These are phyloP conservation scores for Rosa hybrid DNA, from an alignment of 331 rosid genomes.

Conservation along the genomic window DNA sequence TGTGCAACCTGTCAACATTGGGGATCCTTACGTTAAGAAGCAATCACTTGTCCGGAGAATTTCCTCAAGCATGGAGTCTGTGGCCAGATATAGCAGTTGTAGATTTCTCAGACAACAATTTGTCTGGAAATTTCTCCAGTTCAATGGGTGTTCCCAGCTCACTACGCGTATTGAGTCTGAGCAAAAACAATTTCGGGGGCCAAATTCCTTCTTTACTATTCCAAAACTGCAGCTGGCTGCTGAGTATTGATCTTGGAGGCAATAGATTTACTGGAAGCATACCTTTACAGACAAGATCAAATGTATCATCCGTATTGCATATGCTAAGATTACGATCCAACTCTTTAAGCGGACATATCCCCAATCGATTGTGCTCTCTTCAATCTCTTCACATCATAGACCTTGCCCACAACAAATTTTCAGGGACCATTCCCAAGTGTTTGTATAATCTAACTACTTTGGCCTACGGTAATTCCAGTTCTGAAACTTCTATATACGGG, in stretches of 20 bases:
- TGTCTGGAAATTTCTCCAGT: background rate
- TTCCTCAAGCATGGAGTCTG: background rate
- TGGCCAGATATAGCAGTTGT: fast-evolving
- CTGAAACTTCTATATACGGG: no score
- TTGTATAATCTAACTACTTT: no score
- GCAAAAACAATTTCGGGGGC: background rate
- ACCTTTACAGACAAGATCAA: background rate
- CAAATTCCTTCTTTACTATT: background rate
- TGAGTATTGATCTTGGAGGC: background rate
- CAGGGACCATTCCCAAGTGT: no score
- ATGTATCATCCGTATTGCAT: background rate
- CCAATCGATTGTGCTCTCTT: no score
- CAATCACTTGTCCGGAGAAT: background rate
- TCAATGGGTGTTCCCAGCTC: background rate
- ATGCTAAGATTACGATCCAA: background rate
- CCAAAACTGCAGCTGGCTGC: fast-evolving
- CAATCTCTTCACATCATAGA: no score
- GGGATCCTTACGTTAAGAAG: no score
- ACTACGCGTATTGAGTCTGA: no score
- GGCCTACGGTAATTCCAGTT: no score
- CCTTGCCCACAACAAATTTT: no score
- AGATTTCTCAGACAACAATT: background rate
- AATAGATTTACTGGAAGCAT: background rate
- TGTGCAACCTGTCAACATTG: background rate
- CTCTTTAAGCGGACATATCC: no score